Percentiles rank a stretch among this genome's conserved stretches.
phyloP scores from a whole-genome alignment of 257 asterid genomes.

The Nicotiana tabacum region DNA sequence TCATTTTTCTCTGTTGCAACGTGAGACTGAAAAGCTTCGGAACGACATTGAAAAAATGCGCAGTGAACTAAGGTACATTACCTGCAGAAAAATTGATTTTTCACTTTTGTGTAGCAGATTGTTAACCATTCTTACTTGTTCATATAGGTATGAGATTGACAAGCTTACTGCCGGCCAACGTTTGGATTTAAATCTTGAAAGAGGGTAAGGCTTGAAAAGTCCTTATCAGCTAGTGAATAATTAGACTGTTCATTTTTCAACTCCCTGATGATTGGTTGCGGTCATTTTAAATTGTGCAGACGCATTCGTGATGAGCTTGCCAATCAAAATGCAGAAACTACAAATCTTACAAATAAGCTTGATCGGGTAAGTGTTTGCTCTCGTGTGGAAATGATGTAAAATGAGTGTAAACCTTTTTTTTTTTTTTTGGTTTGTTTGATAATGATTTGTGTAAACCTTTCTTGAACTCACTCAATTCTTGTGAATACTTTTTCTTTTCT shows the following conservation, averaged over 20 bases:
- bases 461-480: background rate
- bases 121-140: background rate
- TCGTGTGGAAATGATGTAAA: background rate
- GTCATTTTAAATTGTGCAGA: conserved; percentile 18
- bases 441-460: background rate
- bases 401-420: background rate
- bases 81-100: background rate
- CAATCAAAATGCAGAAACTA: conserved; percentile 46
- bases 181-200: conserved; percentile 62
- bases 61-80: conserved; percentile 49
- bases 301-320: conserved; percentile 51
- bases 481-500: background rate
- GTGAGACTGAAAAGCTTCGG: conserved; percentile 55
- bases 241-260: background rate
- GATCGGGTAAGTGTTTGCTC: conserved; percentile 34
- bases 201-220: conserved; percentile 32
- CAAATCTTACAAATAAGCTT: conserved; percentile 47
- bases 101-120: background rate
- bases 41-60: conserved; percentile 64
- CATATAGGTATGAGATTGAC: conserved; percentile 52
- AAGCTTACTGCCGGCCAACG: conserved; percentile 62
- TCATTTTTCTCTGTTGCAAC: conserved; percentile 59
- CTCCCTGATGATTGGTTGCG: conserved; percentile 5
- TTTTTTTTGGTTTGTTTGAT: no score
- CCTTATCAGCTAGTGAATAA: background rate